These are phyloP conservation scores for Stephania japonica DNA, from an alignment of 164 flowering plant species.

Conservation along the genomic window DNA sequence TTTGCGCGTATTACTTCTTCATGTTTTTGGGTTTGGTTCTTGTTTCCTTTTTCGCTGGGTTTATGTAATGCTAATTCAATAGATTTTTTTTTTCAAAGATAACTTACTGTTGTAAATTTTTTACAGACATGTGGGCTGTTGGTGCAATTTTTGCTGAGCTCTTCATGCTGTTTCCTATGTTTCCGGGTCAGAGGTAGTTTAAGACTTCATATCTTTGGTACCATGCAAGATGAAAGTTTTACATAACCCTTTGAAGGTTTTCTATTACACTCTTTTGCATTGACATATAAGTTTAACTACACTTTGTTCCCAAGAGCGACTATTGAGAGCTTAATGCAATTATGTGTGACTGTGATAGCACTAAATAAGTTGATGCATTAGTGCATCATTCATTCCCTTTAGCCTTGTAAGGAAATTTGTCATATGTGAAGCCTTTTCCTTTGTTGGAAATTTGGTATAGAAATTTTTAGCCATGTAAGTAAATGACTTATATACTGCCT, in stretches of 20 bases:
- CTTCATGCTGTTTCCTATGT: conserved; percentile 64
- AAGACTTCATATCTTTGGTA: not conserved
- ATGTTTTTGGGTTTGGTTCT: not conserved
- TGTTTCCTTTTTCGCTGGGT: not conserved
- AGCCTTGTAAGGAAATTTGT: not conserved
- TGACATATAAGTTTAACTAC: no score
- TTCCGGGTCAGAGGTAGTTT: conserved; percentile 75
- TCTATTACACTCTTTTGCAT: not conserved
- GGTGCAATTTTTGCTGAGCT: conserved; percentile 86
- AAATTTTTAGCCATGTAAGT: no score
- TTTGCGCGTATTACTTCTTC: no score
- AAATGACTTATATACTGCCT: no score
- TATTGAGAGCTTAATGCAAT: not conserved
- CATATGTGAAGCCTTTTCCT: not conserved
- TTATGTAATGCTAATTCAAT: not conserved
- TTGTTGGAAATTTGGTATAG: not conserved
- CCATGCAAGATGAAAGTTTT: not conserved
- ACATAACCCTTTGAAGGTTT: not conserved
- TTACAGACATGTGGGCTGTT: conserved; percentile 90
- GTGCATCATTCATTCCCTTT: not conserved
- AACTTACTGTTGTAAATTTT: conserved; percentile 1
- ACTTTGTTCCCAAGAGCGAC: not conserved
- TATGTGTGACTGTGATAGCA: not conserved
- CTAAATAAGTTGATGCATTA: not conserved
- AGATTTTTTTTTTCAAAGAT: not conserved